These are phyloP conservation scores for Niebla homalea DNA, from an alignment of 495 filamentous ascomycete genomes.

Conservation along the genomic window DNA sequence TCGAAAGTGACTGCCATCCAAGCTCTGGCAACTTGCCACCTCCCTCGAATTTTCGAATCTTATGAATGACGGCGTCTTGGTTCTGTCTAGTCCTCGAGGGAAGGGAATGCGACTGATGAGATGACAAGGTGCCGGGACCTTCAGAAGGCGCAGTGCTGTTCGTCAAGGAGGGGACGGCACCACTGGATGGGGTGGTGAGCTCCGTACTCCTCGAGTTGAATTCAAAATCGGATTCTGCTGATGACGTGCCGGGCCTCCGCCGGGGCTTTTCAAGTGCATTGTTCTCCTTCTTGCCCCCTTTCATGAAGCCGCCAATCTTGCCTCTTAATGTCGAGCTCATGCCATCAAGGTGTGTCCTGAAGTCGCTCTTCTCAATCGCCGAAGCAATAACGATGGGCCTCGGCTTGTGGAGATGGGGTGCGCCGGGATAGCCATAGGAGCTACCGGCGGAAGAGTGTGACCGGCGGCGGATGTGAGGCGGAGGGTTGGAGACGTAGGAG, in stretches of 20 bases:
- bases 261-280: background rate
- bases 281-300: constrained; percentile 9
- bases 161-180: constrained; percentile 17
- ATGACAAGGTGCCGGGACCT: constrained; percentile 5
- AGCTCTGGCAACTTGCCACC: constrained; percentile 20
- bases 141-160: constrained; percentile 18
- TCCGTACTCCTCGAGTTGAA: constrained; percentile 14
- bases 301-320: constrained; percentile 17
- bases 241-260: constrained; percentile 9
- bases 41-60: constrained; percentile 19
- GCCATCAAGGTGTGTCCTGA: constrained; percentile 20
- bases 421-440: constrained; percentile 16
- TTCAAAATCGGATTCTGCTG: constrained; percentile 13
- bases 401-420: constrained; percentile 18
- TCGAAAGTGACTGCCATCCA: constrained; percentile 20
- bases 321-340: constrained; percentile 20
- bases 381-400: constrained; percentile 19
- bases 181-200: constrained; percentile 16
- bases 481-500: constrained; percentile 14
- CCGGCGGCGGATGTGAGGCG: constrained; percentile 13
- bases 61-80: constrained; percentile 18
- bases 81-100: constrained; percentile 10
- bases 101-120: constrained; percentile 3
- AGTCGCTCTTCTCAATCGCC: constrained; percentile 20
- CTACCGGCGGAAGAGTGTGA: constrained; percentile 18